Evolutionary conservation across 2,329 filamentous ascomycete genomes (phyloP).

Genomic region (Chaetomium olivaceum): DNA sequence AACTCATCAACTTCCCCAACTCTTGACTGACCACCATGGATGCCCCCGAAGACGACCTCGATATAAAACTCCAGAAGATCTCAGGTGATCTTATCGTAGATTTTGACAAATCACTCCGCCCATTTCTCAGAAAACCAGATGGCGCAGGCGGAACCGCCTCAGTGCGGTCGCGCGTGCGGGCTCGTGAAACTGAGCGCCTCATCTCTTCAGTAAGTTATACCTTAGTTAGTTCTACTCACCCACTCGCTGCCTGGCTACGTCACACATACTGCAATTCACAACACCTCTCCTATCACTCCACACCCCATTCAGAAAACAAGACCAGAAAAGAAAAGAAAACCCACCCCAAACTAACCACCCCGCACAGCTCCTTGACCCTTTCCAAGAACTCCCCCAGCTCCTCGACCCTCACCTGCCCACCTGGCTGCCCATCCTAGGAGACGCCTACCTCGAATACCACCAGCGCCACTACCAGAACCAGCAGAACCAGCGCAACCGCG

Average conservation of each 20-base stretch:
- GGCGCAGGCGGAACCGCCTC: constrained; percentile 25
- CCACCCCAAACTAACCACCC: neutral
- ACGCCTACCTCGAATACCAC: constrained; percentile 72
- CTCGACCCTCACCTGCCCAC: constrained; percentile 79
- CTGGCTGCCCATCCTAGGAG: constrained; percentile 72
- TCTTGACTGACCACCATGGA: constrained; percentile 51
- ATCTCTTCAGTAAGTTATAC: constrained; percentile 23
- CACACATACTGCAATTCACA: neutral
- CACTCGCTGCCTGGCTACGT: no score
- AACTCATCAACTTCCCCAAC: constrained; percentile 6
- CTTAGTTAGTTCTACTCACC: no score
- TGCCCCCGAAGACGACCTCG: constrained; percentile 58
- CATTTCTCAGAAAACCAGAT: constrained; percentile 55
- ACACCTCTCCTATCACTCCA: neutral
- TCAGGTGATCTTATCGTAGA: constrained; percentile 61
- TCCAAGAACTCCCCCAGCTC: constrained; percentile 93
- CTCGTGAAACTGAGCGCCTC: constrained; percentile 31
- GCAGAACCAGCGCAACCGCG: neutral
- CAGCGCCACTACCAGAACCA: constrained; percentile 14
- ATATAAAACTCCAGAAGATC: constrained; percentile 62
- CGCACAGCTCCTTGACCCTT: constrained; percentile 68
- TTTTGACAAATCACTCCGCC: constrained; percentile 54
- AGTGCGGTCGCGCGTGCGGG: constrained; percentile 29
- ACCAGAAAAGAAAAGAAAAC: neutral
- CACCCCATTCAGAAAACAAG: neutral